Percentiles rank a stretch among this genome's conserved stretches.
These are phyloP conservation scores for Pilaira anomala DNA, from an alignment of 192 early-diverging fungal species.

Conservation along the genomic window DNA sequence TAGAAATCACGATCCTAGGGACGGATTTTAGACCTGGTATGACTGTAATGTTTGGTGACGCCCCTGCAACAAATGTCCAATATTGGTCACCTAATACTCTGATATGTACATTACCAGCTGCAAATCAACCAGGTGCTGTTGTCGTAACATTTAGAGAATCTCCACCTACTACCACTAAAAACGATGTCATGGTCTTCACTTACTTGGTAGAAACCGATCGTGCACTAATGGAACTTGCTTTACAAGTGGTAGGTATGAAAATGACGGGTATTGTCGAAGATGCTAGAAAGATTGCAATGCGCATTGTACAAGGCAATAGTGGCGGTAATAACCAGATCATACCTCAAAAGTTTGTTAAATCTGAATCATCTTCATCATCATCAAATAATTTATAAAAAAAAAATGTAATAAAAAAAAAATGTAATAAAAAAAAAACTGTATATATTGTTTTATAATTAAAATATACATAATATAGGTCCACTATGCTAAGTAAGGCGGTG, in stretches of 20 bases:
- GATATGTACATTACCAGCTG: slow-evolving; percentile 81
- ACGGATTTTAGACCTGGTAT: slow-evolving; percentile 72
- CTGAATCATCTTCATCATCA: too few relatives aligned
- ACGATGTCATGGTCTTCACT: slow-evolving; percentile 37
- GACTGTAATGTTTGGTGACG: slow-evolving; percentile 69
- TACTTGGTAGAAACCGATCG: slow-evolving; percentile 67
- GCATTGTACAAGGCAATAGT: slow-evolving; percentile 48
- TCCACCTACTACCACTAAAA: not conserved
- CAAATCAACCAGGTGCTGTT: slow-evolving; percentile 67
- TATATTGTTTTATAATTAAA: not conserved
- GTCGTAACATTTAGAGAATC: slow-evolving; percentile 51
- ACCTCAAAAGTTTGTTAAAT: too few relatives aligned
- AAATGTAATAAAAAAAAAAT: not conserved
- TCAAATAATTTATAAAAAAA: slow-evolving; percentile 4
- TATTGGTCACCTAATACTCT: slow-evolving; percentile 78
- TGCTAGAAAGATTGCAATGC: slow-evolving; percentile 69
- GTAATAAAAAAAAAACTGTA: not conserved
- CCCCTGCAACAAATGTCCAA: slow-evolving; percentile 67
- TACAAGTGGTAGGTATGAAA: slow-evolving; percentile 83
- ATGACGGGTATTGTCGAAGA: slow-evolving; percentile 76
- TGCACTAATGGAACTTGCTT: slow-evolving; percentile 82
- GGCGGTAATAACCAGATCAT: too few relatives aligned
- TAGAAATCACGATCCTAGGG: slow-evolving; percentile 82
- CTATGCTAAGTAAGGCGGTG: slow-evolving; percentile 1
- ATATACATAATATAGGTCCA: not conserved